A percentile compares a stretch with the other conserved stretches of the same genome.
These are phyloP conservation scores for Fusarium scirpi DNA, from an alignment of 2,329 filamentous ascomycete species.

Conservation along the genomic window DNA sequence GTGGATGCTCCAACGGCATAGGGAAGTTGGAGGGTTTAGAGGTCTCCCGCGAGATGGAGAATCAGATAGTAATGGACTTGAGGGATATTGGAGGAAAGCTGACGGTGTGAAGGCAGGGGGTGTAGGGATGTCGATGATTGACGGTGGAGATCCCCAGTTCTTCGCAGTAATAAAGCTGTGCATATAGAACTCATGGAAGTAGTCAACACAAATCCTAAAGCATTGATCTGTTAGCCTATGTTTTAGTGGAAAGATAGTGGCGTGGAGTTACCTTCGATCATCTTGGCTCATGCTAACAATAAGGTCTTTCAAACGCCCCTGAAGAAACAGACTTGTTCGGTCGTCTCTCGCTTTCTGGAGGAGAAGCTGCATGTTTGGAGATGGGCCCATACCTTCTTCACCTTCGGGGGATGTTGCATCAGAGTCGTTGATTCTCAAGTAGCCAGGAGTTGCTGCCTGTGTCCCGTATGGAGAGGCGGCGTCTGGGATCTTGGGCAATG, in stretches of 20 bases:
- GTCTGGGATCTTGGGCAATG: neutral
- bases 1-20: no score
- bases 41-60: rapidly evolving
- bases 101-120: neutral
- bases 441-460: conserved; percentile 4
- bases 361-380: conserved; percentile 24
- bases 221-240: rapidly evolving
- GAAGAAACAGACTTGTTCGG: conserved; percentile 14
- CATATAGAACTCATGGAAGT: conserved; percentile 35
- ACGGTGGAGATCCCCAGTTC: neutral
- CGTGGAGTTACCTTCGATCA: conserved; percentile 5
- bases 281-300: conserved; percentile 6
- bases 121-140: neutral
- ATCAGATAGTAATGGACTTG: neutral
- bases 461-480: conserved; percentile 14
- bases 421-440: conserved; percentile 18
- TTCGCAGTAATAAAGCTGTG: conserved; percentile 5
- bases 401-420: neutral
- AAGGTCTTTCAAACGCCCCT: conserved; percentile 16
- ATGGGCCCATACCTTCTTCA: neutral
- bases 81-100: no score
- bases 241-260: no score
- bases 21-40: no score
- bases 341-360: conserved; percentile 7
- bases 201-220: conserved; percentile 10